Evolutionary conservation across 306 rosid species (phyloP).

Genomic region (Sechiopsis laciniata): DNA sequence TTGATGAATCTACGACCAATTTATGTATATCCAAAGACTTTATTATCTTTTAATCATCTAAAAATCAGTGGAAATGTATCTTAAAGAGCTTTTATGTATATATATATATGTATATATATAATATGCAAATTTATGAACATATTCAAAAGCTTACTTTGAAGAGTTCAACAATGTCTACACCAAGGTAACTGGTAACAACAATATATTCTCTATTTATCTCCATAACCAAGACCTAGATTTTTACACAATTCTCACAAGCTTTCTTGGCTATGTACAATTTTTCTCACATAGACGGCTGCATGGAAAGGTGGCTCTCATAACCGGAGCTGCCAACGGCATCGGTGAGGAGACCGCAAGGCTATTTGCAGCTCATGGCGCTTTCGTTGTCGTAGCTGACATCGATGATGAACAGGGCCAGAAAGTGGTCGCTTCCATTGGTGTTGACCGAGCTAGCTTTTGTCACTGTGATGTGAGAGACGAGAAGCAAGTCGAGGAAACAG

Average conservation of each 20-base stretch:
- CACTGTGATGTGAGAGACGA: conserved; percentile 87
- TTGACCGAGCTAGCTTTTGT: conserved; percentile 41
- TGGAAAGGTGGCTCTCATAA: conserved; percentile 72
- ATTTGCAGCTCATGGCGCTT: conserved; percentile 62
- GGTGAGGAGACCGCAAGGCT: conserved; percentile 66
- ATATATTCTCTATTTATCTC: background rate
- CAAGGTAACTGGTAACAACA: conserved; percentile 33
- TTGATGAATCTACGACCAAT: too few relatives aligned
- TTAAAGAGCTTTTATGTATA: background rate
- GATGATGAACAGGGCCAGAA: conserved; percentile 53
- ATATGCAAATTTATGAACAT: background rate
- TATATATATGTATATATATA: too few relatives aligned
- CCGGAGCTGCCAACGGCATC: conserved; percentile 82
- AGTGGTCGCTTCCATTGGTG: conserved; percentile 48
- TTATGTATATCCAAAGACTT: too few relatives aligned
- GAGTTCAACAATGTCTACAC: conserved; percentile 31
- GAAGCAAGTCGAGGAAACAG: conserved; percentile 53
- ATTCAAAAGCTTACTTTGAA: background rate
- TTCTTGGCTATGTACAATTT: background rate
- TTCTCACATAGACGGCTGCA: conserved; percentile 30
- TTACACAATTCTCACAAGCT: conserved; percentile 11
- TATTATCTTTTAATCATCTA: too few relatives aligned
- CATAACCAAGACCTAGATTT: background rate
- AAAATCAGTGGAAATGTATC: too few relatives aligned
- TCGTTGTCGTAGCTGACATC: conserved; percentile 54